These are phyloP conservation scores for Cylindrotheca fusiformis DNA, from an alignment of 108 stramenopile species.

Conservation along the genomic window DNA sequence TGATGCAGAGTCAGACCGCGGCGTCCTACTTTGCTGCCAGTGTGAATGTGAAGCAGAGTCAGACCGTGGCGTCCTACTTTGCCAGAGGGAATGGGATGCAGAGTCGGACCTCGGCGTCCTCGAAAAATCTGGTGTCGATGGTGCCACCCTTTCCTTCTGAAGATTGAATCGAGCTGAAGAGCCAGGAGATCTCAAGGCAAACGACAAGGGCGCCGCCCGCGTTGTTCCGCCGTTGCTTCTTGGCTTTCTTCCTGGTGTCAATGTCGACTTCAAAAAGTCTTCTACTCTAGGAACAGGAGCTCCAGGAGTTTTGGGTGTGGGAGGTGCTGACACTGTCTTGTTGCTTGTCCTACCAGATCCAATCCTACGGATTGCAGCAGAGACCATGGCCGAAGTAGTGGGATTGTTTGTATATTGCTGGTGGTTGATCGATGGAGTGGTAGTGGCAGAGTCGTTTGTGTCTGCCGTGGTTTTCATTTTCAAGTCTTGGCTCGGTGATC, in stretches of 20 bases:
- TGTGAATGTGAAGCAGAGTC: too few species aligned
- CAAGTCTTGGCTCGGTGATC: neutral
- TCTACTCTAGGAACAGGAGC: slow-evolving; percentile 11
- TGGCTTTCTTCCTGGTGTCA: neutral
- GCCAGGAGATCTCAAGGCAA: slow-evolving; percentile 42
- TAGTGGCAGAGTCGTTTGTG: neutral
- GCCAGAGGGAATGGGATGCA: too few species aligned
- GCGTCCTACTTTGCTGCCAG: too few species aligned
- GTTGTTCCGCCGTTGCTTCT: neutral
- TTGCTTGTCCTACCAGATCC: slow-evolving; percentile 18
- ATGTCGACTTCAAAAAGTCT: slow-evolving; percentile 11
- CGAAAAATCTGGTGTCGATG: too few species aligned
- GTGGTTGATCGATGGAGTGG: neutral
- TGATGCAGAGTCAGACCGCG: too few species aligned
- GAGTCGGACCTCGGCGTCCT: too few species aligned
- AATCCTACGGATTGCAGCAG: slow-evolving; percentile 32
- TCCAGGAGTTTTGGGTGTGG: slow-evolving; percentile 24
- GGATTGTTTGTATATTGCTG: slow-evolving; percentile 1
- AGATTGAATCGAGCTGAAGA: slow-evolving; percentile 27
- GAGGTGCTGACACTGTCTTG: slow-evolving; percentile 30
- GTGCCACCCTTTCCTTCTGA: too few species aligned
- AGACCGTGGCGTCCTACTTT: too few species aligned
- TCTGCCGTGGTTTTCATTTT: neutral
- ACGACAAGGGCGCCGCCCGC: slow-evolving; percentile 19
- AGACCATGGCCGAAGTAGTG: slow-evolving; percentile 27